phyloP scores from a whole-genome alignment of 2,329 filamentous ascomycete genomes.

The Gaeumannomyces tritici region DNA sequence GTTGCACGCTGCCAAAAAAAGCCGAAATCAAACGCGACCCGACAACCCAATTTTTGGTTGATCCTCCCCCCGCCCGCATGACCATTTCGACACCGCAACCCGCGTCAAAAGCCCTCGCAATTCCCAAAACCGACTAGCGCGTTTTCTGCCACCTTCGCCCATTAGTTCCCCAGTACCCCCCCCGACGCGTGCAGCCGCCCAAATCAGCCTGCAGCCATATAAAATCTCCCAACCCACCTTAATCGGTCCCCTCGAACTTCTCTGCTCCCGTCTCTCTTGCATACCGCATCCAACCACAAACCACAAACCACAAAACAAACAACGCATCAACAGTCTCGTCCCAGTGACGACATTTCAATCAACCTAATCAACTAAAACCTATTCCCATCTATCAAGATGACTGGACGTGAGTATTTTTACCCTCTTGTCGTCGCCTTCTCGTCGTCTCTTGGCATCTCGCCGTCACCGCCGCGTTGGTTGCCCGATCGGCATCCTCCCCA shows the following conservation, averaged over 20 bases:
- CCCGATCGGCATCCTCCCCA: background rate
- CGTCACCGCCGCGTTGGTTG: background rate
- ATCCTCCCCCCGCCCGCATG: no score
- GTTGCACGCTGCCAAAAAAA: background rate
- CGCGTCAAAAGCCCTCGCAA: background rate
- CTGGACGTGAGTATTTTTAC: constrained; percentile 54
- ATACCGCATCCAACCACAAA: constrained; percentile 18
- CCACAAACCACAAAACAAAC: constrained; percentile 15
- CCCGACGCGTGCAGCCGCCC: background rate
- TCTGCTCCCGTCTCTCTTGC: constrained; percentile 5
- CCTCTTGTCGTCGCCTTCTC: background rate
- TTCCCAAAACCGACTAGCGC: constrained; percentile 12
- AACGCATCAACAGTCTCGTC: constrained; percentile 18
- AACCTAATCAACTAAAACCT: constrained; percentile 20
- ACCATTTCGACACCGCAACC: background rate
- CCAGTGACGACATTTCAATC: constrained; percentile 22
- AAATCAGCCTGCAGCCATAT: constrained; percentile 2
- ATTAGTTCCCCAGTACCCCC: background rate
- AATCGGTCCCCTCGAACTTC: constrained; percentile 2
- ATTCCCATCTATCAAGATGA: constrained; percentile 45
- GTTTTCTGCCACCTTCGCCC: constrained; percentile 2
- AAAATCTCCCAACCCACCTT: constrained; percentile 5
- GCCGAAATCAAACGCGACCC: background rate
- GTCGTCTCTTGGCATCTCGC: constrained; percentile 3
- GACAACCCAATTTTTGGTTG: background rate